Evolutionary conservation across 805 yeast species (phyloP), one percentile per base, ranked within the genome.

Genomic region (Candida ovalis): DNA sequence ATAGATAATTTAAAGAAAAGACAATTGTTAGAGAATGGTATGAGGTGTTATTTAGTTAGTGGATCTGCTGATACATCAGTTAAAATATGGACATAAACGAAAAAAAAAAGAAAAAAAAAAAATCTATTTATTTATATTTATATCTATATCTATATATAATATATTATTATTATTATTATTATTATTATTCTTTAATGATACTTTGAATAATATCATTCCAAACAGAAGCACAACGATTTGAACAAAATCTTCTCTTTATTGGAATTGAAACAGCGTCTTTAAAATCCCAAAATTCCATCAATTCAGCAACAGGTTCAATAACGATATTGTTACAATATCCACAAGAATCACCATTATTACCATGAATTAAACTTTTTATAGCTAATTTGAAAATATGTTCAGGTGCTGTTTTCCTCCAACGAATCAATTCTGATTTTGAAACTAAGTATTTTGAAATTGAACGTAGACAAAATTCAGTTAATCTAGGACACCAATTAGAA

Each of bases 201-300:
- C 28, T 19, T 49, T 51, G 23, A 45, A 54, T 42, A 32, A 51
- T 24, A 9, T 50, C 36, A 50, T 53, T 51, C 75, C 76, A 72
- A 10, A 24, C 21, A 7, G 43, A 33, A 2, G 71, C 71, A 62
- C 87, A 82, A 22, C 64, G 57, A 1, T 78, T 80, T 50, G 40
- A 70, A 53, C 87, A 82, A 53, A 82, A 82, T 50, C 74, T 74
- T 36, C 78, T 65, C 55, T 76, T 74, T 24, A 82, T 69, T 0
- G 88, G 86, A 3, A 81, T 63, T 32, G 69, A 60, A 33, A 64
- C 69, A 47, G 81, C 75, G 35, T 70, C 74, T 43, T 76, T 69
- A 42, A 80, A 69, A 55, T 82, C 82, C 87, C 88, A 82, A 86
- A 86, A 82, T 58, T 82, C 87, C 51, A 75, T 59, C 1, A 76